phyloP scores from a whole-genome alignment of 768 basidiomycete species.

The Boletus huronensis region DNA sequence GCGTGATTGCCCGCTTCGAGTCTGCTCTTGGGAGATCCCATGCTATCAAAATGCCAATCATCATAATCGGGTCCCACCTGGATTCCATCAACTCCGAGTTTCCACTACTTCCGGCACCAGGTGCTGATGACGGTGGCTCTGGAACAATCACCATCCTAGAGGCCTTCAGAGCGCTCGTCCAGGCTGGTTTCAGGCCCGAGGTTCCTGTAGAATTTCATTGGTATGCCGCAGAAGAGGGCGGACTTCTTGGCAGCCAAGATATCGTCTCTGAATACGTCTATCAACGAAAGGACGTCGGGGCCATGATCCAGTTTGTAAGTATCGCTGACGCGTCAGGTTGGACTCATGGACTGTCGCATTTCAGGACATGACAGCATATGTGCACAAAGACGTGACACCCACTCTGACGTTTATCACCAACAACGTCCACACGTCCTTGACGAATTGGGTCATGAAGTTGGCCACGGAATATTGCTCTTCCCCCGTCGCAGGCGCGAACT shows the following conservation, averaged over 20 bases:
- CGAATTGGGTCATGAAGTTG: slow-evolving; percentile 33
- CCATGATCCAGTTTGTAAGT: slow-evolving; percentile 48
- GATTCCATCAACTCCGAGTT: slow-evolving; percentile 42
- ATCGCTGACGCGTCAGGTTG: slow-evolving; percentile 33
- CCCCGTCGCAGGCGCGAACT: slow-evolving; percentile 13
- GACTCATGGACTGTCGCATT: neutral
- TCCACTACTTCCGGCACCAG: slow-evolving; percentile 42
- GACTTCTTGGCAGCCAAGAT: slow-evolving; percentile 37
- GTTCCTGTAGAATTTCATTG: slow-evolving; percentile 77
- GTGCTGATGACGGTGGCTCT: slow-evolving; percentile 52
- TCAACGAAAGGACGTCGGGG: slow-evolving; percentile 43
- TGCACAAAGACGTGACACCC: slow-evolving; percentile 8
- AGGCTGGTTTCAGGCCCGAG: slow-evolving; percentile 62
- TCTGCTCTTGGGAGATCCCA: slow-evolving; percentile 1
- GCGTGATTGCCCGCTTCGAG: slow-evolving; percentile 28
- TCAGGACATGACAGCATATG: slow-evolving; percentile 39
- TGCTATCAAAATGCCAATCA: slow-evolving; percentile 21
- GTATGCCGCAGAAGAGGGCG: slow-evolving; percentile 70
- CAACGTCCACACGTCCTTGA: slow-evolving; percentile 45
- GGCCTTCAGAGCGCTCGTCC: slow-evolving; percentile 67
- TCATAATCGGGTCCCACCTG: slow-evolving; percentile 42
- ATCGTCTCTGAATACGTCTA: slow-evolving; percentile 49
- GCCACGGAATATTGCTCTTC: slow-evolving; percentile 30
- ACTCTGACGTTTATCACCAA: slow-evolving; percentile 30
- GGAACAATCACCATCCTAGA: slow-evolving; percentile 80